Evolutionary conservation across 2,329 filamentous ascomycete species (phyloP), one percentile per base, ranked within the genome.

Genomic region (Penicillium janthinellum): DNA sequence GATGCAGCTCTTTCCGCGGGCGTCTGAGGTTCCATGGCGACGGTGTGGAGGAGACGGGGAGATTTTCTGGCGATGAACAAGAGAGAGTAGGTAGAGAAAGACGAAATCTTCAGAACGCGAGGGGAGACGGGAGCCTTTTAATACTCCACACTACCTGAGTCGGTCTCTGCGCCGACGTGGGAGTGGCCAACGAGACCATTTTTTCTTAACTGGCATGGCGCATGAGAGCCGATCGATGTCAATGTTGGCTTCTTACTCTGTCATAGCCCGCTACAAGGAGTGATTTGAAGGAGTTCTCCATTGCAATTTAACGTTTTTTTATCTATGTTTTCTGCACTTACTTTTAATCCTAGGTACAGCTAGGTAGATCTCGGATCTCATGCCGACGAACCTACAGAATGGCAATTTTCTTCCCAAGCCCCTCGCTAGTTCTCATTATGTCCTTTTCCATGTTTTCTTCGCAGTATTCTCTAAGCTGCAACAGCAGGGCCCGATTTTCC

Each of bases 1-100:
- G 63, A 35, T 31, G 65, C 44, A 7, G 71, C 70, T 39, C 59
- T 67, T 52, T 62, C 20, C 12, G 50, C 17, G 8, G 67, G 41
- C 5, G 61, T 55, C 35, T 57, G 49, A 6, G 17, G 12, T 2
- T 38, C 22, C 64, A 67, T 70, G 2, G 11, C 57, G 31, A 12
- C 39, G 11, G 12, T 1, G 31, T 8, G 31, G 31, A 5, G 7
- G 8, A 10, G 7, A 8, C 6, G 2, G 31, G 31, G 7, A 31
- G 31, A 31, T 31, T 31, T 10, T 31, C 7, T 31, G 31, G 31
- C 2, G 31, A 31, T 31, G 7, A 31, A 34, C 25, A 11, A 1
- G 22, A 12, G 5, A 8, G n/a, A 6, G 10, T 15, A 4, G 11
- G n/a, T 7, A 38, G 12, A 37, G 8, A 31, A 31, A 31, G 7